Percentiles rank a stretch among this genome's conserved stretches.
phyloP scores from a whole-genome alignment of 352 stramenopile species.

The Phytophthora lateralis region DNA sequence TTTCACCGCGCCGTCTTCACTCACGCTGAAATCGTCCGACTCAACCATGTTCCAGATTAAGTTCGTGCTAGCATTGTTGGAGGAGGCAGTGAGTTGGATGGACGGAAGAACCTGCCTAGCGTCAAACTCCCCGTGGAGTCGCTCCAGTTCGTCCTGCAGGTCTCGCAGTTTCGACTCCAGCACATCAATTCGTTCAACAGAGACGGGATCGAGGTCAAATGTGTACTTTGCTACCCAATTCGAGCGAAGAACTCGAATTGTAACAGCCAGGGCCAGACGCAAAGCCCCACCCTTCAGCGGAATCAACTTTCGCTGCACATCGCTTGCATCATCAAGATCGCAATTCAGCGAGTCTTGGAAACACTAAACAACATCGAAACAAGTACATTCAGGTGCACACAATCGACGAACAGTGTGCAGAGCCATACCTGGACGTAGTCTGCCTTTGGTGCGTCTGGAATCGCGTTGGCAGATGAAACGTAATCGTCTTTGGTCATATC shows the following conservation, averaged over 20 bases:
- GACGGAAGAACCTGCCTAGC: neutral
- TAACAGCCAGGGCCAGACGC: slow-evolving; percentile 6
- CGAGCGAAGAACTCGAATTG: slow-evolving; percentile 14
- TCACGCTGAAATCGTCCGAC: neutral
- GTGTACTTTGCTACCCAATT: slow-evolving; percentile 7
- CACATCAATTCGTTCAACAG: slow-evolving; percentile 23
- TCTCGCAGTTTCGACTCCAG: slow-evolving; percentile 23
- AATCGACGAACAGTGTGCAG: neutral
- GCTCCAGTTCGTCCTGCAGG: slow-evolving; percentile 4
- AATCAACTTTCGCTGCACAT: slow-evolving; percentile 13
- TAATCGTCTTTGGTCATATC: slow-evolving; percentile 9
- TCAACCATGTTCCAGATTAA: neutral
- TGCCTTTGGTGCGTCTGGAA: slow-evolving; percentile 1
- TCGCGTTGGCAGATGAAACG: slow-evolving; percentile 17
- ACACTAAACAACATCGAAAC: slow-evolving; percentile 9
- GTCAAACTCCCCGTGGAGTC: neutral
- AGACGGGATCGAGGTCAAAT: slow-evolving; percentile 24
- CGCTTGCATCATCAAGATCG: slow-evolving; percentile 1
- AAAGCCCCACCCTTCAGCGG: neutral
- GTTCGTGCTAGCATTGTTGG: neutral
- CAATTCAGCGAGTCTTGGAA: slow-evolving; percentile 23
- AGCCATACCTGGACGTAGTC: slow-evolving; percentile 17
- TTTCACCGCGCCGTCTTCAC: neutral
- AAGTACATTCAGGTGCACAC: neutral
- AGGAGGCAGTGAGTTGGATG: neutral